phyloP scores from a whole-genome alignment of 2,329 filamentous ascomycete species.

The Didymella segeticola region DNA sequence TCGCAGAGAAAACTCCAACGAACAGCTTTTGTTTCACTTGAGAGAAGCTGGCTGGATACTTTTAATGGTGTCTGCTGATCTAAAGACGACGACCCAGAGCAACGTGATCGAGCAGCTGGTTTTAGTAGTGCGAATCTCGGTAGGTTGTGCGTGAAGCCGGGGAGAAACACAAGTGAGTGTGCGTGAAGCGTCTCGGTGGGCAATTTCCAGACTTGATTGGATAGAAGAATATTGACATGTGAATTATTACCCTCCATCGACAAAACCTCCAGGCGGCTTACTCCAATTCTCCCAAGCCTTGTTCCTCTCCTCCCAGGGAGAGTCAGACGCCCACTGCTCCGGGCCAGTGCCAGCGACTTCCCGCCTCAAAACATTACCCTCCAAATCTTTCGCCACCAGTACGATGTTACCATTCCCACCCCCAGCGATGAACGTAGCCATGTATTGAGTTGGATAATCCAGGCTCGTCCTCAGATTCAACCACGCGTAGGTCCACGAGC shows the following conservation, averaged over 20 bases:
- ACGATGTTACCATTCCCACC: background rate
- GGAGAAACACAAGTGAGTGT: too few species aligned
- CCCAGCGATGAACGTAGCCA: constrained; percentile 3
- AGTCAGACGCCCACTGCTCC: background rate
- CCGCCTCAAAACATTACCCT: background rate
- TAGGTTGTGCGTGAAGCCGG: too few species aligned
- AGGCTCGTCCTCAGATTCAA: background rate
- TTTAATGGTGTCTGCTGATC: too few species aligned
- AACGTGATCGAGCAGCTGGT: too few species aligned
- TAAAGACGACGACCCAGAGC: too few species aligned
- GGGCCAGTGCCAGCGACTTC: background rate
- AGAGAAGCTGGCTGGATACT: too few species aligned
- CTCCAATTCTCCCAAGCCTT: constrained; percentile 8
- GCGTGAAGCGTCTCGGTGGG: too few species aligned
- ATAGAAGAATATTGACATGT: background rate
- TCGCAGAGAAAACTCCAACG: too few species aligned
- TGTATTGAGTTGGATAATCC: background rate
- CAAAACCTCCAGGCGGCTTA: background rate
- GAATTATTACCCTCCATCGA: background rate
- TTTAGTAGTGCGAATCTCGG: too few species aligned
- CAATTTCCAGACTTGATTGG: too few species aligned
- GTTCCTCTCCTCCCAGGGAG: background rate
- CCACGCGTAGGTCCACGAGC: constrained; percentile 1
- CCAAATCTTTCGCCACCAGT: background rate
- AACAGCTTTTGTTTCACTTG: too few species aligned